Conservation (phyloP, 2,329 filamentous ascomycete genomes). For the Claviceps pazoutovae region DNA sequence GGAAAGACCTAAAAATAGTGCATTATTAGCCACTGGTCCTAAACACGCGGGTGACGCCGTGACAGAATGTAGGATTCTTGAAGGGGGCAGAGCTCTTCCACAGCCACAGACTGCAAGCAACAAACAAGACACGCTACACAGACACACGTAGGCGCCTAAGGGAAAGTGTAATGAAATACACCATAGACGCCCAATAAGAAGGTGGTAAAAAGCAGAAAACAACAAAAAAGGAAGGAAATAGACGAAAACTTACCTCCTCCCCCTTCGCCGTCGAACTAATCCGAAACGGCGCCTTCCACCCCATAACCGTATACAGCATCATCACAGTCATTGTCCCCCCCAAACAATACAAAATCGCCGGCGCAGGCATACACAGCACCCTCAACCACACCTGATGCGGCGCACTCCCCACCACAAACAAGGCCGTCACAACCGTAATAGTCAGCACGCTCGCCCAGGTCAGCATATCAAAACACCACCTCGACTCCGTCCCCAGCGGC, state of each 20-base stretch:
- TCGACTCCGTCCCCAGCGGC: constrained; percentile 29
- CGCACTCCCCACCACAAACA: constrained; percentile 36
- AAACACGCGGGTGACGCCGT: too few species aligned
- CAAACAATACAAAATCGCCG: constrained; percentile 34
- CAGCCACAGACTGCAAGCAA: too few species aligned
- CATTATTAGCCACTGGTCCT: background rate
- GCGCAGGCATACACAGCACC: constrained; percentile 36
- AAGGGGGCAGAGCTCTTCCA: too few species aligned
- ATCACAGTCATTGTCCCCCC: constrained; percentile 28
- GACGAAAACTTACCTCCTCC: constrained; percentile 15
- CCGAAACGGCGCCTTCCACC: constrained; percentile 40
- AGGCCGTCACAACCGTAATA: constrained; percentile 34
- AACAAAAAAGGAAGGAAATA: background rate
- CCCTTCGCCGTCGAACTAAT: constrained; percentile 51
- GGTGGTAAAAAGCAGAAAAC: too few species aligned
- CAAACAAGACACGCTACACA: too few species aligned
- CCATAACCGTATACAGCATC: constrained; percentile 20
- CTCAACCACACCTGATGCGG: constrained; percentile 35
- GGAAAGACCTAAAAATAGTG: constrained; percentile 32
- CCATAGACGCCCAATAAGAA: background rate
- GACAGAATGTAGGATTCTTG: too few species aligned
- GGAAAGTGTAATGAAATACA: too few species aligned
- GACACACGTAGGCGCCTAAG: too few species aligned
- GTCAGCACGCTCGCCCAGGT: constrained; percentile 32
- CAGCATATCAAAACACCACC: constrained; percentile 37